Conservation (phyloP, 225 moss, liverwort and hornwort species). For the Physcomitrium patens region DNA sequence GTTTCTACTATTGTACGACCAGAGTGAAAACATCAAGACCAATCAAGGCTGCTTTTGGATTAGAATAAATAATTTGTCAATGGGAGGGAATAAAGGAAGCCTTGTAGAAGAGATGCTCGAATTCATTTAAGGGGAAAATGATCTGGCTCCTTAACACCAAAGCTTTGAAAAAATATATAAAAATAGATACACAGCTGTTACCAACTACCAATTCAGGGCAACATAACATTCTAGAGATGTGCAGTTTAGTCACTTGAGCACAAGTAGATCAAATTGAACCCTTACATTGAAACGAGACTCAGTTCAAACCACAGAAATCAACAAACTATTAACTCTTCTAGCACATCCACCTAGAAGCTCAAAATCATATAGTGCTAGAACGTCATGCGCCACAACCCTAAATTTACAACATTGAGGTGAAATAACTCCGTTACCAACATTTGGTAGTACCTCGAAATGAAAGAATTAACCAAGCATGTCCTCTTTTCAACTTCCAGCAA, state of each 20-base stretch:
- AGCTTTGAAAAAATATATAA: background rate
- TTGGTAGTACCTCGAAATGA: conserved; percentile 18
- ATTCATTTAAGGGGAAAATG: conserved; percentile 19
- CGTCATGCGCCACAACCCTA: conserved; percentile 5
- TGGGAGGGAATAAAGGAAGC: conserved; percentile 2
- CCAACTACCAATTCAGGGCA: conserved; percentile 9
- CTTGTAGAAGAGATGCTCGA: background rate
- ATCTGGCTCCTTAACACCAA: conserved; percentile 18
- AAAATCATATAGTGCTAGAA: no score
- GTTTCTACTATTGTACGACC: background rate
- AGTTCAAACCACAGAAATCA: no score
- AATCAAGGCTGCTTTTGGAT: background rate
- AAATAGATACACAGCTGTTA: conserved; percentile 11
- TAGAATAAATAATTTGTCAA: background rate
- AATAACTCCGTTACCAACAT: conserved; percentile 9
- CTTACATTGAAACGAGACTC: no score
- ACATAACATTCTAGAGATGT: no score
- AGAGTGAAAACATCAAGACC: background rate
- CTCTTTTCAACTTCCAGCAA: conserved; percentile 10
- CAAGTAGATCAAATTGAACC: no score
- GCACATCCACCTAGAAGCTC: no score
- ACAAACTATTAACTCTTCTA: no score
- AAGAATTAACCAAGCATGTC: conserved; percentile 30
- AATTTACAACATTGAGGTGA: background rate
- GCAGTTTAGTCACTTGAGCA: no score